Percentiles rank a stretch among this genome's conserved stretches.
These are phyloP conservation scores for Hypoxylon crocopeplum DNA, from an alignment of 495 filamentous ascomycete genomes.

Conservation along the genomic window DNA sequence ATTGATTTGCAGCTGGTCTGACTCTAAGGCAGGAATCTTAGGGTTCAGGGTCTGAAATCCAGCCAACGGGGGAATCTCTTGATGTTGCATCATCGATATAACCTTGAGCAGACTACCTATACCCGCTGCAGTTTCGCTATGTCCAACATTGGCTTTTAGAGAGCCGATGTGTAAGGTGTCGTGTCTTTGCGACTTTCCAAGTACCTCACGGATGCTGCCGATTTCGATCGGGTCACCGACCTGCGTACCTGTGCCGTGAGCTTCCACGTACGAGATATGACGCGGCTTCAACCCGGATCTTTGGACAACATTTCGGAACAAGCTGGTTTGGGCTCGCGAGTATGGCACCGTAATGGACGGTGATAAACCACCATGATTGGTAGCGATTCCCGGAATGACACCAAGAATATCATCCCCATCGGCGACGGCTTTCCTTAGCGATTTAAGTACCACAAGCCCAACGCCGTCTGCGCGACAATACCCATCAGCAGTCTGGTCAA, in stretches of 20 bases:
- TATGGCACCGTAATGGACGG: slow-evolving; percentile 49
- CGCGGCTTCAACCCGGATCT: slow-evolving; percentile 15
- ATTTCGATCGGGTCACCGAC: slow-evolving; percentile 60
- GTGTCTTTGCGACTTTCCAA: slow-evolving; percentile 35
- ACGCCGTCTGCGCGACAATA: slow-evolving; percentile 66
- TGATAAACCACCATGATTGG: slow-evolving; percentile 53
- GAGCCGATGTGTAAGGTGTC: slow-evolving; percentile 45
- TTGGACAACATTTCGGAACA: slow-evolving; percentile 42
- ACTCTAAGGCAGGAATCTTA: slow-evolving; percentile 36
- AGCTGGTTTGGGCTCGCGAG: slow-evolving; percentile 34
- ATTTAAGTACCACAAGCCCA: slow-evolving; percentile 60
- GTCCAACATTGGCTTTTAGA: slow-evolving; percentile 60
- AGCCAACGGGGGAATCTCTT: slow-evolving; percentile 50
- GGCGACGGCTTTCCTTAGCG: slow-evolving; percentile 49
- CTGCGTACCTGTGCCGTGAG: slow-evolving; percentile 53
- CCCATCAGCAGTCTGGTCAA: slow-evolving; percentile 60
- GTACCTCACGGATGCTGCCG: slow-evolving; percentile 41
- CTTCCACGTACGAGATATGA: slow-evolving; percentile 50
- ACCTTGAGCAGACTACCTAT: slow-evolving; percentile 53
- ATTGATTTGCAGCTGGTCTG: slow-evolving; percentile 51
- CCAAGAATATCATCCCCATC: slow-evolving; percentile 57
- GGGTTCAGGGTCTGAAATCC: slow-evolving; percentile 54
- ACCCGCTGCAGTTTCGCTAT: slow-evolving; percentile 59
- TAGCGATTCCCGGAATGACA: slow-evolving; percentile 56
- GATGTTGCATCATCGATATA: slow-evolving; percentile 56